A percentile compares a stretch with the other conserved stretches of the same genome.
These are phyloP conservation scores for Globisporangium radiosum DNA, from an alignment of 352 stramenopile species.

Conservation along the genomic window DNA sequence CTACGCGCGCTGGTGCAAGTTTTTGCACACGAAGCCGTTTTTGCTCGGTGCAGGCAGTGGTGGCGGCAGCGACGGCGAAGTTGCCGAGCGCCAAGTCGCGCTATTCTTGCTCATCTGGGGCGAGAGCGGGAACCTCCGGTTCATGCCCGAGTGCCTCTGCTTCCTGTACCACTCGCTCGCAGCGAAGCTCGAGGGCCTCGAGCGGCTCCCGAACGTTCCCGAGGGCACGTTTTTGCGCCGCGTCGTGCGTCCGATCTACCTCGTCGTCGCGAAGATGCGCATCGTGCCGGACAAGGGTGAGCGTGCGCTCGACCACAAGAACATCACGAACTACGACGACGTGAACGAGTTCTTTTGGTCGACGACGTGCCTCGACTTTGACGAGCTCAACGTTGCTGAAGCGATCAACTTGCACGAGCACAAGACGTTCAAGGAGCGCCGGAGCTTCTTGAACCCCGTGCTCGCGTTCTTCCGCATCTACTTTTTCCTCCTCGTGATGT, in stretches of 20 bases:
- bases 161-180: constrained; percentile 84
- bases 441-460: constrained; percentile 74
- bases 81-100: constrained; percentile 56
- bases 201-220: constrained; percentile 47
- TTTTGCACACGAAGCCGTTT: constrained; percentile 79
- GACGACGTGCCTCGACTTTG: constrained; percentile 66
- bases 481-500: constrained; percentile 80
- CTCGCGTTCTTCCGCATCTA: constrained; percentile 85
- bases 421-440: constrained; percentile 85
- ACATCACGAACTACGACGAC: constrained; percentile 88
- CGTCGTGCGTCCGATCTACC: constrained; percentile 74
- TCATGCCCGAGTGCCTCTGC: constrained; percentile 87
- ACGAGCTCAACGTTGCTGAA: constrained; percentile 74
- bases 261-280: constrained; percentile 71
- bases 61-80: constrained; percentile 1
- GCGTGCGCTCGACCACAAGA: constrained; percentile 63
- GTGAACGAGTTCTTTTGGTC: constrained; percentile 90
- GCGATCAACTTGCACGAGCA: constrained; percentile 56
- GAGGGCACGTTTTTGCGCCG: constrained; percentile 68
- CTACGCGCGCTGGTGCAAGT: constrained; percentile 93
- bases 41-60: too few species aligned
- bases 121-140: constrained; percentile 77
- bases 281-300: constrained; percentile 21
- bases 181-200: constrained; percentile 54
- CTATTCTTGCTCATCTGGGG: constrained; percentile 86